Conservation (phyloP, 352 stramenopile species). For the Phytophthora colocasiae region DNA sequence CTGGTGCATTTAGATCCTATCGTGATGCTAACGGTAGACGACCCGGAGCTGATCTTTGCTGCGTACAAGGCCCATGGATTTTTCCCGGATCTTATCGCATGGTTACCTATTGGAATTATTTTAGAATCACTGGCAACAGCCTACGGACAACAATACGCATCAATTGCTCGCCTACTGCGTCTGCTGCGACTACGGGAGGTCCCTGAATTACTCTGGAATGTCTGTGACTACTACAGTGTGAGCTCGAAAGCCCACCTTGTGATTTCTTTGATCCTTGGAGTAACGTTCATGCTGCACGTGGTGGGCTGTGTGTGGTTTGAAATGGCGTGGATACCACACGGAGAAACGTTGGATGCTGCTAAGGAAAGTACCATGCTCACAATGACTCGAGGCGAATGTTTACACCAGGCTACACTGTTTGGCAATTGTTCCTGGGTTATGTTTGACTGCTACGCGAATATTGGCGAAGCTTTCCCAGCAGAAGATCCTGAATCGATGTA, state of each 20-base stretch:
- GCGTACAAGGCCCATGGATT: conserved; percentile 68
- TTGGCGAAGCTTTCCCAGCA: conserved; percentile 55
- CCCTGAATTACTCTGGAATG: conserved; percentile 48
- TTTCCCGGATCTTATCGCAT: conserved; percentile 57
- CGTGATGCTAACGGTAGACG: conserved; percentile 61
- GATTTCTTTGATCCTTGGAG: conserved; percentile 52
- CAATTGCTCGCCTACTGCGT: conserved; percentile 53
- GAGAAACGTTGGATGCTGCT: too few species aligned
- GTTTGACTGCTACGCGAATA: conserved; percentile 75
- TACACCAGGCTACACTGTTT: conserved; percentile 56
- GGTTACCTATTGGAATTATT: conserved; percentile 52
- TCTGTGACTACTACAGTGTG: conserved; percentile 65
- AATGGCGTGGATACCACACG: conserved; percentile 47
- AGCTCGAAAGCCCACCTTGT: conserved; percentile 72
- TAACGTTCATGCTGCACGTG: conserved; percentile 67
- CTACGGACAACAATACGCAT: conserved; percentile 35
- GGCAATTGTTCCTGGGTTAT: conserved; percentile 78
- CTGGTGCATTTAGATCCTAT: conserved; percentile 69
- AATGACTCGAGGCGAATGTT: conserved; percentile 39
- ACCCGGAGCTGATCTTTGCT: conserved; percentile 64
- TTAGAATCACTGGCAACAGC: conserved; percentile 47
- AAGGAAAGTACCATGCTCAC: not conserved
- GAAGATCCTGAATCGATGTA: conserved; percentile 52
- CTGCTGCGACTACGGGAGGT: conserved; percentile 58
- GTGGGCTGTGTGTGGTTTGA: conserved; percentile 76